Evolutionary conservation across 2,329 filamentous ascomycete species (phyloP), one percentile per base, ranked within the genome.

Genomic region (Endoconidiophora polonica): DNA sequence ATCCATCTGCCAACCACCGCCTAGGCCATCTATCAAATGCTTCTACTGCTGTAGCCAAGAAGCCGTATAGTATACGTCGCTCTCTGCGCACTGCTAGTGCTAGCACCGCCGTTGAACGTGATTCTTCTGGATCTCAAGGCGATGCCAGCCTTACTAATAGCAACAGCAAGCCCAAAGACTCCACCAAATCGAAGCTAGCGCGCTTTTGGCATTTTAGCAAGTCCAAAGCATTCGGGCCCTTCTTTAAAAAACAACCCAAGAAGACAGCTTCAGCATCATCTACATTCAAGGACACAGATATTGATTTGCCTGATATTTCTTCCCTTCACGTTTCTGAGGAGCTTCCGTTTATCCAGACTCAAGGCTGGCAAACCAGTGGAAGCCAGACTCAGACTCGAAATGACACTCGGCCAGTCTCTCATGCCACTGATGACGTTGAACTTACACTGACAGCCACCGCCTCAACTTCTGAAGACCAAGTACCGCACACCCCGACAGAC

Each of bases 31-130:
- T 49, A 42, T 50, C 51, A 3, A 47, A 53, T 29, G 51, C 48
- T n/a, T 38, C 44, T 16, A 50, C 47, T 12, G 29, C 43, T 16
- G 20, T 42, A 2, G 36, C 23, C 10, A 43, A 42, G 29, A 46
- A 46, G 33, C 44, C 51, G 6, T 53, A 53, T 33, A 44, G 16
- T 10, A 53, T 53, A 18, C 51, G 51, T 16, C 46, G 43, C 12
- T 53, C 51, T 9, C 29, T 47, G 5, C 47, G 51, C 9, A 46
- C 48, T 3, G 41, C 36, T 29, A 53, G 51, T n/a, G 36, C 43
- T n/a, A 50, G 47, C 39, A 50, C 46, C 6, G 39, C 40, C 20
- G 24, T 52, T n/a, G 46, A 48, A 5, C 38, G 20, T 33, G 50
- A 36, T 20, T 26, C 36, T 16, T 20, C 2, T 12, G 4, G 18